Conservation (phyloP, 2,329 filamentous ascomycete species). For the Pseudopithomyces chartarum region DNA sequence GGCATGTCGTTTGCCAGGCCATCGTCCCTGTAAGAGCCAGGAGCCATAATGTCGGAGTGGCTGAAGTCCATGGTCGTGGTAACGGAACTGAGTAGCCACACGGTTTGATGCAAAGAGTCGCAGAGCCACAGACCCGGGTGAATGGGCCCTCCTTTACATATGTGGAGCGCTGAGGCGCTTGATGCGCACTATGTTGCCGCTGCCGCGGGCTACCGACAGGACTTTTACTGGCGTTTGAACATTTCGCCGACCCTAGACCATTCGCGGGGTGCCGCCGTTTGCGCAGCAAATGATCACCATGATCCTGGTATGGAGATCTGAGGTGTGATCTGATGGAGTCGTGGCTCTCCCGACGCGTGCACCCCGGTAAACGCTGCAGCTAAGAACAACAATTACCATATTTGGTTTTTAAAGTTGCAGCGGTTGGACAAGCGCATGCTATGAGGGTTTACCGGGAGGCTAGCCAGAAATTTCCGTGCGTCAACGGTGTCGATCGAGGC, state of each 20-base stretch:
- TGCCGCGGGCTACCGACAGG: background rate
- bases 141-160: slow-evolving; percentile 6
- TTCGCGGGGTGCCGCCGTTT: background rate
- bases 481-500: background rate
- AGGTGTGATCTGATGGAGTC: background rate
- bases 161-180: slow-evolving; percentile 1
- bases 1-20: slow-evolving; percentile 15
- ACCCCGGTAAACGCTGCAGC: background rate
- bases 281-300: slow-evolving; percentile 1
- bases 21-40: slow-evolving; percentile 8
- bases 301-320: background rate
- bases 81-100: background rate
- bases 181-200: slow-evolving; percentile 1
- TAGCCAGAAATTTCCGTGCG: background rate
- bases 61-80: slow-evolving; percentile 10
- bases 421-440: background rate
- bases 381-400: background rate
- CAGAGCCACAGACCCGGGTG: slow-evolving; percentile 3
- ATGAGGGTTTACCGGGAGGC: background rate
- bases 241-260: slow-evolving; percentile 5
- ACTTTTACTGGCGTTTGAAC: background rate
- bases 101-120: background rate
- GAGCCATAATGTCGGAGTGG: slow-evolving; percentile 7
- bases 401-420: background rate
- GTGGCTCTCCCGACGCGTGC: background rate